Conservation (phyloP, 331 rosid species). For the Quercus tomentella region DNA sequence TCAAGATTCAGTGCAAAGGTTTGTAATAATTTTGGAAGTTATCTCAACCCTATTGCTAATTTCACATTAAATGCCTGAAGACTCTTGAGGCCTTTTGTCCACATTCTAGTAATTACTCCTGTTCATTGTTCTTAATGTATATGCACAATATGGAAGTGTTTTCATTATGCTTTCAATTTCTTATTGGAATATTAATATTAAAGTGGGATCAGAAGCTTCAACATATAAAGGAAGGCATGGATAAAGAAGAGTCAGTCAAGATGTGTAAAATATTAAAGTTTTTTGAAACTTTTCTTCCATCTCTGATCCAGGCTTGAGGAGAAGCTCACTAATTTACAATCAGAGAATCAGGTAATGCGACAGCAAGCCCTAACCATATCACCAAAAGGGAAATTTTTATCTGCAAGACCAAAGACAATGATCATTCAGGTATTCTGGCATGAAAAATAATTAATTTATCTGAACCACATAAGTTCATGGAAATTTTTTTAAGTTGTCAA, state of each 20-base stretch:
- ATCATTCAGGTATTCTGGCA: constrained; percentile 73
- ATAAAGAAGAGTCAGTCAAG: too few species aligned
- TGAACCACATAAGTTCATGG: constrained; percentile 8
- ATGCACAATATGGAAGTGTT: too few species aligned
- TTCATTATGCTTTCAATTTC: too few species aligned
- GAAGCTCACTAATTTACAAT: constrained; percentile 84
- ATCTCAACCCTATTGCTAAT: too few species aligned
- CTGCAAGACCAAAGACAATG: constrained; percentile 72
- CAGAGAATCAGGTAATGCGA: constrained; percentile 97
- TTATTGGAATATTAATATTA: too few species aligned
- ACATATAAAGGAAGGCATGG: too few species aligned
- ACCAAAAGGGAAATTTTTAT: constrained; percentile 67
- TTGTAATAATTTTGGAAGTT: constrained; percentile 22
- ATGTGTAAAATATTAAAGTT: not conserved
- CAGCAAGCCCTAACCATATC: constrained; percentile 91
- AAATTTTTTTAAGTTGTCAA: constrained; percentile 18
- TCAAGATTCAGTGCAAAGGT: constrained; percentile 96
- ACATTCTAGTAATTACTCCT: too few species aligned
- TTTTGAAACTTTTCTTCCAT: constrained; percentile 10
- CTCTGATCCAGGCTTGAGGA: constrained; percentile 72
- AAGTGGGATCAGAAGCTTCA: too few species aligned
- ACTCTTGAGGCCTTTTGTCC: too few species aligned
- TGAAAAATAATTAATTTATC: constrained; percentile 8
- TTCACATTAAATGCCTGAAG: too few species aligned
- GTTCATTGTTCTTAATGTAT: too few species aligned